phyloP scores from a whole-genome alignment of 441 rosid genomes.

The Corymbia citriodora region DNA sequence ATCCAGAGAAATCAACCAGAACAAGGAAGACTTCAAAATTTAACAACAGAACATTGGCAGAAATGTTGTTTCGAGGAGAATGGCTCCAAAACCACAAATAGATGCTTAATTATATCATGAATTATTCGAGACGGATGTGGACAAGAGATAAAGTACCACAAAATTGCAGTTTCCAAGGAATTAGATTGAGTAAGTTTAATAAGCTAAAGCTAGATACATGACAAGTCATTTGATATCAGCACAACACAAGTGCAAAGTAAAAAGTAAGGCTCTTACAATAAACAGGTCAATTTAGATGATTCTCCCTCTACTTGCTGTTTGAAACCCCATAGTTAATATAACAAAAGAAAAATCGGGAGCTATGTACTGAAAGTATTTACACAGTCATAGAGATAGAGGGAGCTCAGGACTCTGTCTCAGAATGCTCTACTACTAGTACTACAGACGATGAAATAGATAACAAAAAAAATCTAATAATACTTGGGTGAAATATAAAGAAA shows the following conservation, averaged over 20 bases:
- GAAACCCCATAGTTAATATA: neutral
- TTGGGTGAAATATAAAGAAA: neutral
- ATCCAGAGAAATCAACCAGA: neutral
- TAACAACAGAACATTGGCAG: neutral
- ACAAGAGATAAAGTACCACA: neutral
- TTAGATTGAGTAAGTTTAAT: neutral
- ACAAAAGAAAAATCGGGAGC: neutral
- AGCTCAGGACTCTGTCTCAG: neutral
- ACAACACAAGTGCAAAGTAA: neutral
- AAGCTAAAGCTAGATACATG: neutral
- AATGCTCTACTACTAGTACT: neutral
- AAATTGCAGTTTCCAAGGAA: neutral
- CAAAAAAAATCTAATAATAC: neutral
- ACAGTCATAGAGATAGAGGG: neutral
- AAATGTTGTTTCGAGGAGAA: neutral
- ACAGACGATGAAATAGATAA: neutral
- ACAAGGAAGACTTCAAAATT: neutral
- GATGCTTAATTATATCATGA: neutral
- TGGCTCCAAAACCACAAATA: neutral
- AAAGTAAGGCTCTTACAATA: neutral
- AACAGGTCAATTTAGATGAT: neutral
- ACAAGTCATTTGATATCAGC: neutral
- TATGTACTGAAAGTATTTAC: neutral
- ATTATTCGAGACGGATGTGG: neutral
- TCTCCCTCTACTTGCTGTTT: neutral